Evolutionary conservation across 2,329 filamentous ascomycete species (phyloP), one percentile per base, ranked within the genome.

Genomic region (Aspergillus floridensis): DNA sequence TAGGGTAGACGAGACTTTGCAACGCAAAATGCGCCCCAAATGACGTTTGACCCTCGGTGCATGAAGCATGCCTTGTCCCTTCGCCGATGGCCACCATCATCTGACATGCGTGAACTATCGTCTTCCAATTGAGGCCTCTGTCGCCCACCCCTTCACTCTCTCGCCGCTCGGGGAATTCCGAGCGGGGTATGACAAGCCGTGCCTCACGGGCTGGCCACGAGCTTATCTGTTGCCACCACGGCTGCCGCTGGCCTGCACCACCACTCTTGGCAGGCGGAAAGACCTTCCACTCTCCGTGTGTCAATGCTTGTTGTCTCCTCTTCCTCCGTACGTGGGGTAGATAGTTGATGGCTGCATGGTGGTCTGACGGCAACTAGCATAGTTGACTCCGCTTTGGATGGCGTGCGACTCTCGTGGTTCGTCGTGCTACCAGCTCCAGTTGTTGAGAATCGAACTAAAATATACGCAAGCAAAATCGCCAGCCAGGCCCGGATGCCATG

Each of bases 181-280:
- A 48, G 46, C 41, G 38, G n/a, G 29, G 11, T n/a, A 31, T 29
- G 12, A 46, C 7, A 16, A 14, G 12, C 14, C 26, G 46, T 44
- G 52, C 38, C 35, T 44, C 38, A 24, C 38, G 52, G 38, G 32
- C 24, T 54, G 53, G 38, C 10, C 26, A 21, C 11, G 12, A 32
- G 29, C 41, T 55, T 55, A 55, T 55, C 53, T 29, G 41, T 31
- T 47, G 41, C 44, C 41, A 32, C 44, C 14, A 32, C 26, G 10
- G 41, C 41, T 38, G 52, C 52, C 35, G 52, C 52, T 54, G 46
- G 38, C 24, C 52, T 54, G 26, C 21, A 54, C 21, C 21, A 26
- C 46, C 38, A 26, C 35, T 55, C 53, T 55, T 55, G 53, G 53
- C 53, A 32, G 26, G 26, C 26, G 53, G 26, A 44, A 16, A 44